Evolutionary conservation across 2,329 filamentous ascomycete species (phyloP).

Genomic region (Macrophomina phaseolina): DNA sequence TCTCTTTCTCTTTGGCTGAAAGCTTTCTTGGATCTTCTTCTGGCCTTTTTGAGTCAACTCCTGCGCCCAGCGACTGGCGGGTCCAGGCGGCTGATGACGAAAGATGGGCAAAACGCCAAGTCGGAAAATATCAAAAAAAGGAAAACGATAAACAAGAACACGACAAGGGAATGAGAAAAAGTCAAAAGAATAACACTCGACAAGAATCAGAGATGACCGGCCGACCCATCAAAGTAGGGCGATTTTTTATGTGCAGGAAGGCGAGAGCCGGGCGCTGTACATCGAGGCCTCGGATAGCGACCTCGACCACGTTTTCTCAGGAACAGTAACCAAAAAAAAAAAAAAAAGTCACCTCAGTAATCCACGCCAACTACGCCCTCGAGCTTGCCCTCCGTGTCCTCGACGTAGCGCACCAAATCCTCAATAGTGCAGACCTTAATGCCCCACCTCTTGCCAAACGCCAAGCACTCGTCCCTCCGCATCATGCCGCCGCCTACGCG

Average conservation of each 20-base stretch:
- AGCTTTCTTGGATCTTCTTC: background rate
- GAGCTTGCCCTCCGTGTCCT: conserved; percentile 69
- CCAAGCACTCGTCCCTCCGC: conserved; percentile 83
- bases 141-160: background rate
- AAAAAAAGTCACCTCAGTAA: conserved; percentile 28
- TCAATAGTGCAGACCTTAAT: conserved; percentile 96
- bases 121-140: conserved; percentile 3
- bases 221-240: background rate
- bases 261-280: background rate
- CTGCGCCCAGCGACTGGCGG: conserved; percentile 3
- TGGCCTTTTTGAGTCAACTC: conserved; percentile 1
- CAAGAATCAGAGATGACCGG: too few species aligned
- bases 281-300: background rate
- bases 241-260: background rate
- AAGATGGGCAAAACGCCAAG: background rate
- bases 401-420: conserved; percentile 79
- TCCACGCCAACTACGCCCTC: conserved; percentile 31
- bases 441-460: conserved; percentile 86
- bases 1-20: background rate
- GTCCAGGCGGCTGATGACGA: background rate
- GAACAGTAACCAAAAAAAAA: too few species aligned
- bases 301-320: background rate
- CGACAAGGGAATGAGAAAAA: background rate
- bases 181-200: background rate
- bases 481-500: conserved; percentile 82